Percentiles rank a stretch among this genome's conserved stretches.
Conservation (phyloP, 2,329 filamentous ascomycete species). For the Cordyceps cateniannulata region DNA sequence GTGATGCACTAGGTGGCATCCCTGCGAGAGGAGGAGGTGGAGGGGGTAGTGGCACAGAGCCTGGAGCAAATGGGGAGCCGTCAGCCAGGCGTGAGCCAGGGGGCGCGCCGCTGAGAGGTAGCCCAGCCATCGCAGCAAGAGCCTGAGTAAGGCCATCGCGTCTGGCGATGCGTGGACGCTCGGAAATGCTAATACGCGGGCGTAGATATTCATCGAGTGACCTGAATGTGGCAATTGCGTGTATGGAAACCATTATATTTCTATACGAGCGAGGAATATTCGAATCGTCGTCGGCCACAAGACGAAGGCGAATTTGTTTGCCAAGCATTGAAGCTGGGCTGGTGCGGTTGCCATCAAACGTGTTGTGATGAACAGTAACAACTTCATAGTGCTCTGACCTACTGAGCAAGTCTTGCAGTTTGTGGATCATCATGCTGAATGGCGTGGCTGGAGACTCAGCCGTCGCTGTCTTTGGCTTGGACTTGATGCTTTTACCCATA, state of each 20-base stretch:
- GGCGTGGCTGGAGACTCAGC: conserved; percentile 69
- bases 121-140: conserved; percentile 71
- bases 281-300: conserved; percentile 84
- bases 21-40: conserved; percentile 29
- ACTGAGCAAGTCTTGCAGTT: conserved; percentile 92
- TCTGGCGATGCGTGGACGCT: conserved; percentile 57
- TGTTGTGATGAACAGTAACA: conserved; percentile 87
- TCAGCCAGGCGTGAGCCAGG: conserved; percentile 40
- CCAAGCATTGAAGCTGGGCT: conserved; percentile 94
- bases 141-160: conserved; percentile 60
- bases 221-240: conserved; percentile 97
- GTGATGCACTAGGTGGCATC: conserved; percentile 23
- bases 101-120: conserved; percentile 43
- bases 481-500: conserved; percentile 68
- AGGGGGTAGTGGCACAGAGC: conserved; percentile 30
- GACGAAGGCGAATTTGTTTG: conserved; percentile 84
- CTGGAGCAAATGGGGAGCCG: conserved; percentile 32
- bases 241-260: conserved; percentile 97
- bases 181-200: conserved; percentile 76
- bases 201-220: conserved; percentile 92
- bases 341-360: conserved; percentile 81
- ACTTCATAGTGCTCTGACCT: conserved; percentile 98
- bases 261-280: conserved; percentile 82
- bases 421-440: conserved; percentile 86
- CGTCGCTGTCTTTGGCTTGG: conserved; percentile 57